Percentiles rank a stretch among this genome's conserved stretches.
phyloP scores from a whole-genome alignment of 768 basidiomycete species.

The Trametes gibbosa region DNA sequence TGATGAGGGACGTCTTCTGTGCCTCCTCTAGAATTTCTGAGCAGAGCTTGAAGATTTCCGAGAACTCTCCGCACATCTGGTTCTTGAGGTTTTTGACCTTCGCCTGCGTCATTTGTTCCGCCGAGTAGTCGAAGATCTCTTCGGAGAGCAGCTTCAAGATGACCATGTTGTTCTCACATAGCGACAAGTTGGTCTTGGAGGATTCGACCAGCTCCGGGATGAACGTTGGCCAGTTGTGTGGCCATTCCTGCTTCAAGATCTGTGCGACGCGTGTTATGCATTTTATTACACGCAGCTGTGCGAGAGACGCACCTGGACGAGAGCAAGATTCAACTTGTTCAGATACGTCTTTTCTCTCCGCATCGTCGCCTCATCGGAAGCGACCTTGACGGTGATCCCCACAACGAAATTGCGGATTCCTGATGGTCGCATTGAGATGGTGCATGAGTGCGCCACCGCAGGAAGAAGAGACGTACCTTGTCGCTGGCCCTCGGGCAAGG shows the following conservation, averaged over 20 bases:
- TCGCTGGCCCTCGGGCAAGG: slow-evolving; percentile 89
- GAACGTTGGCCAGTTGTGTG: slow-evolving; percentile 98
- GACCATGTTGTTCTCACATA: slow-evolving; percentile 99
- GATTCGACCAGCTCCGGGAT: slow-evolving; percentile 96
- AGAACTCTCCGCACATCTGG: slow-evolving; percentile 96
- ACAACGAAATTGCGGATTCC: slow-evolving; percentile 98
- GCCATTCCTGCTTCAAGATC: slow-evolving; percentile 99
- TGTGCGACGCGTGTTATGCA: slow-evolving; percentile 31
- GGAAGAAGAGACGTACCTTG: slow-evolving; percentile 52
- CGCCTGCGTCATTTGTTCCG: slow-evolving; percentile 97
- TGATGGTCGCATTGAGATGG: slow-evolving; percentile 23
- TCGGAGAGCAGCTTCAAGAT: slow-evolving; percentile 96
- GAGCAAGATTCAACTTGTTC: slow-evolving; percentile 94
- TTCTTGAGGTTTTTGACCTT: slow-evolving; percentile 98
- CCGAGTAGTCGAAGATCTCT: slow-evolving; percentile 98
- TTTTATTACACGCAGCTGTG: neutral
- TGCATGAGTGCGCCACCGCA: neutral
- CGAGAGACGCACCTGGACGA: slow-evolving; percentile 69
- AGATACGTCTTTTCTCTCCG: slow-evolving; percentile 92
- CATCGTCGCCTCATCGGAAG: slow-evolving; percentile 85
- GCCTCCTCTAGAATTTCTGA: slow-evolving; percentile 96
- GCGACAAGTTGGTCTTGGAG: slow-evolving; percentile 90
- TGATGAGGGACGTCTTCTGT: slow-evolving; percentile 93
- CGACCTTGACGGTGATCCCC: slow-evolving; percentile 86
- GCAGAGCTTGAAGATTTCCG: slow-evolving; percentile 97